phyloP scores from a whole-genome alignment of 2,329 filamentous ascomycete genomes.

The Colletotrichum sojae region DNA sequence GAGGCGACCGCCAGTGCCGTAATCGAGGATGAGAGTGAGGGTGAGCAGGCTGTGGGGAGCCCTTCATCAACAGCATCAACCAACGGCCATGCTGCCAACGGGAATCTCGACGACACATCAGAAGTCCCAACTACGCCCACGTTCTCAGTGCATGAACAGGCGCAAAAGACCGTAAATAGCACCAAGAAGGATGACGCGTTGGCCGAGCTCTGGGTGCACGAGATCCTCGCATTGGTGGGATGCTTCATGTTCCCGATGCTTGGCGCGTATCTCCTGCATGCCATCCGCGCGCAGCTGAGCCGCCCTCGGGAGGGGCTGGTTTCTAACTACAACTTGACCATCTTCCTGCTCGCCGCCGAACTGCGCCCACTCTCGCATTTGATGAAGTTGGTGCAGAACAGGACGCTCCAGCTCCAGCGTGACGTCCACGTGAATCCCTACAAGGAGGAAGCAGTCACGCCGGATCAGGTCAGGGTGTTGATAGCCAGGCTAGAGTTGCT shows the following conservation, averaged over 20 bases:
- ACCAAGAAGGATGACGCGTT: slow-evolving; percentile 58
- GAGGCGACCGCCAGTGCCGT: slow-evolving; percentile 57
- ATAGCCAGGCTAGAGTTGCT: slow-evolving; percentile 77
- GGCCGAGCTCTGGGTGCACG: slow-evolving; percentile 80
- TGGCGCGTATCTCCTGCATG: slow-evolving; percentile 87
- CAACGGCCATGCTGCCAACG: slow-evolving; percentile 21
- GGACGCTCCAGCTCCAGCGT: slow-evolving; percentile 86
- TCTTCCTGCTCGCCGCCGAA: slow-evolving; percentile 91
- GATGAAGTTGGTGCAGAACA: slow-evolving; percentile 82
- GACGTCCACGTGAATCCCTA: slow-evolving; percentile 72
- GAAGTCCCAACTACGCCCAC: slow-evolving; percentile 55
- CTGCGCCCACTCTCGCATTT: slow-evolving; percentile 86
- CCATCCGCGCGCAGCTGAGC: slow-evolving; percentile 84
- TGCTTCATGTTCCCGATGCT: slow-evolving; percentile 85
- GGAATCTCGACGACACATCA: slow-evolving; percentile 44
- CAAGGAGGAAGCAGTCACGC: slow-evolving; percentile 47
- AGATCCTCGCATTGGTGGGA: slow-evolving; percentile 79
- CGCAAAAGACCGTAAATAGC: slow-evolving; percentile 38
- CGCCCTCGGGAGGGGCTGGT: slow-evolving; percentile 88
- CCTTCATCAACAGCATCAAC: slow-evolving; percentile 32
- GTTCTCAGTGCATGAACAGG: slow-evolving; percentile 39
- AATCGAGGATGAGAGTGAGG: slow-evolving; percentile 62
- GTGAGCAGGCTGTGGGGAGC: slow-evolving; percentile 47
- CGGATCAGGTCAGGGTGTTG: slow-evolving; percentile 68
- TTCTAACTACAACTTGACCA: slow-evolving; percentile 92